Evolutionary conservation across 805 yeast species (phyloP), one percentile per base, ranked within the genome.

Genomic region (Candida yuanshanica): DNA sequence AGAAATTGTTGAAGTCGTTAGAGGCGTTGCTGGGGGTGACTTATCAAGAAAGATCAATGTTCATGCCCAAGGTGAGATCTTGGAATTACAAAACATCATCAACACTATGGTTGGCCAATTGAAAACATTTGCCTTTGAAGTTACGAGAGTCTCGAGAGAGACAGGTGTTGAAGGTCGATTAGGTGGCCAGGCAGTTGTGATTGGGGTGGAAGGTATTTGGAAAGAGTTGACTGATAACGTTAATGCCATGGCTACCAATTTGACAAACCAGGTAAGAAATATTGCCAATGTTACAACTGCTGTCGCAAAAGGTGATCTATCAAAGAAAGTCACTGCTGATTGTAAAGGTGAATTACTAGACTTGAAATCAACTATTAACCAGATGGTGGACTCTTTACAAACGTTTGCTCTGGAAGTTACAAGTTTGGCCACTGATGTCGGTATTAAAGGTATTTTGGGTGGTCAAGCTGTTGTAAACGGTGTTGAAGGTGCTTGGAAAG

Each of bases 401-500:
- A 81, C 86, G 39, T 87, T 87, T 60, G 95, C 95, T 11, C 74
- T 81, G 17, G 95, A 87, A 62, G 95, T 87, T 41, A 83, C 95
- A 2, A 75, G 87, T 52, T 91, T 87, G 37, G 95, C 95, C n/a
- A 79, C 87, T 45, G 95, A 87, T 69, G 95, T 87, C 52, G 95
- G 95, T 69, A 84, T 86, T 37, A 90, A 87, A 54, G 95, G 95
- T 68, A 87, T 85, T 55, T 73, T 87, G 37, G 95, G 95, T 53
- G 93, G 86, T 35, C 95, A 86, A 59, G 95, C 95, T 7, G 91
- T 86, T 55, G 95, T 87, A 20, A 78, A 80, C 44, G 95, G 87
- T 59, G 95, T 87, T 21, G 95, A 86, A 62, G 95, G 95, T 13
- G 69, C 86, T 45, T 87, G 95, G 95, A 86, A 83, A 56, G 95